Conservation (phyloP, 371 early-diverging fungal genomes). For the Mucor circinelloides region DNA sequence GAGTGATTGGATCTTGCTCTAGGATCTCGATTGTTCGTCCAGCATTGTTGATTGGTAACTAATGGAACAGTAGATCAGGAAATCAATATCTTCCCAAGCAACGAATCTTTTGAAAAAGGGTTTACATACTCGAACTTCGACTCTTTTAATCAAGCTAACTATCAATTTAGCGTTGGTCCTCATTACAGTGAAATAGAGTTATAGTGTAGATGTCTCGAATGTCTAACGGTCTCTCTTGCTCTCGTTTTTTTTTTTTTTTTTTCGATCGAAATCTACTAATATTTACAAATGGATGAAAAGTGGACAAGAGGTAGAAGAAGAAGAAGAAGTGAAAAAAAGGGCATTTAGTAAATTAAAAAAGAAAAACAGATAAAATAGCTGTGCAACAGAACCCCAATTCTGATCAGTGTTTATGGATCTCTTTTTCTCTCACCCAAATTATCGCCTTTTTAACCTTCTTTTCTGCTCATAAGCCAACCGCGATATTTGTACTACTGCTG, state of each 20-base stretch:
- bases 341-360: conserved; percentile 1
- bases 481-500: background rate
- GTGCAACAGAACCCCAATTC: conserved; percentile 6
- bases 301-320: background rate
- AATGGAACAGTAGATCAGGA: background rate
- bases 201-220: background rate
- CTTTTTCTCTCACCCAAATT: background rate
- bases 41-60: conserved; percentile 63
- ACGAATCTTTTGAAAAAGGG: background rate
- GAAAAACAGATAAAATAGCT: background rate
- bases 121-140: conserved; percentile 49
- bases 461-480: conserved; percentile 1
- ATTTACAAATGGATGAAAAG: background rate
- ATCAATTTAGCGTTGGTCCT: conserved; percentile 54
- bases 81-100: background rate
- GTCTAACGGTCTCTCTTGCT: no score
- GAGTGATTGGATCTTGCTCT: conserved; percentile 67
- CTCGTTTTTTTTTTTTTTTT: background rate
- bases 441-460: conserved; percentile 6
- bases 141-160: conserved; percentile 51
- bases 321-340: background rate
- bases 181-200: conserved; percentile 21
- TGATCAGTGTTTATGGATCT: conserved; percentile 8
- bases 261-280: no score
- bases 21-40: conserved; percentile 58